Evolutionary conservation across 371 early-diverging fungal genomes (phyloP), one percentile per base, ranked within the genome.

Genomic region (Blakeslea trispora): DNA sequence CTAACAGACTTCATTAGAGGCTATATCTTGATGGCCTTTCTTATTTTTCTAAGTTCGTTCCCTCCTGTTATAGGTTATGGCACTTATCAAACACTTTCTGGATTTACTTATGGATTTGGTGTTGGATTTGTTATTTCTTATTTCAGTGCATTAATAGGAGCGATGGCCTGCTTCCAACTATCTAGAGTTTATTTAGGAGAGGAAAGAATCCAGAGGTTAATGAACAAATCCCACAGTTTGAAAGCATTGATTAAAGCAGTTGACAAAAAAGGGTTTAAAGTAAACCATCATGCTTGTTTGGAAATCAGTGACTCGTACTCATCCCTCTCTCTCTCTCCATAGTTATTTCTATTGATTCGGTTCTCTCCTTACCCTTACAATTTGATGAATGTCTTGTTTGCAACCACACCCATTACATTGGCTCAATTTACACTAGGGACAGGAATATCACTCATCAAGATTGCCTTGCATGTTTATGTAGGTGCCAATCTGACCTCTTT

Each of bases 291-390:
- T n/a, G n/a, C n/a, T n/a, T n/a, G n/a, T n/a, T n/a, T n/a, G n/a
- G n/a, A n/a, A n/a, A n/a, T n/a, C n/a, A n/a, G n/a, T n/a, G n/a
- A n/a, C n/a, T n/a, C n/a, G n/a, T n/a, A n/a, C n/a, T n/a, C n/a
- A n/a, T n/a, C n/a, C n/a, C n/a, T n/a, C n/a, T n/a, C n/a, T n/a
- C n/a, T n/a, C n/a, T n/a, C n/a, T n/a, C n/a, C n/a, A n/a, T 63
- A 84, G 84, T 64, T 90, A 6, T 71, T 88, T 48, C 61, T 86
- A 5, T 57, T 92, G 31, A 86, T 90, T 54, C 78, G 91, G 2
- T 43, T 90, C 15, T 89, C 90, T 3, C 92, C 92, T 1, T 92
- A 91, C 64, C 92, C 92, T 18, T 89, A 74, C 68, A 85, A 81
- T 49, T 48, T 90, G n/a, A 71, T 89, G 69, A 89, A 89, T 52